phyloP scores from a whole-genome alignment of 768 basidiomycete species.

The Gloeopeniophorella convolvens region DNA sequence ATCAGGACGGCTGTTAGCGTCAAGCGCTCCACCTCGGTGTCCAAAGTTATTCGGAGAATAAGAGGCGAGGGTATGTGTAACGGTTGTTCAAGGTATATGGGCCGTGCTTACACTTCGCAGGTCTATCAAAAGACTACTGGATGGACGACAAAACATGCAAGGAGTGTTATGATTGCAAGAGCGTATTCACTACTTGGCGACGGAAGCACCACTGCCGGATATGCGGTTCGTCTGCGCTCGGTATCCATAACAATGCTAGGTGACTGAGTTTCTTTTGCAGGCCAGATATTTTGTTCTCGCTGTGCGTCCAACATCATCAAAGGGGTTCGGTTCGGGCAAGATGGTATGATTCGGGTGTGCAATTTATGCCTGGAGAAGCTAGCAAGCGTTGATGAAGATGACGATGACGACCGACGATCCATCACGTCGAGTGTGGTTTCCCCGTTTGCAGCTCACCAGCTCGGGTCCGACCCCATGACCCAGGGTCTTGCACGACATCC shows the following conservation, averaged over 20 bases:
- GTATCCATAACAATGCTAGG: background rate
- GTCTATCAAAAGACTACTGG: conserved; percentile 94
- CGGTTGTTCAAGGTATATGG: conserved; percentile 4
- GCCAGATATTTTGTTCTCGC: conserved; percentile 95
- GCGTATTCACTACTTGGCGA: conserved; percentile 89
- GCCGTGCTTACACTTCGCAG: conserved; percentile 31
- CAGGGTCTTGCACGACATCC: conserved; percentile 45
- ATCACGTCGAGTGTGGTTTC: conserved; percentile 64
- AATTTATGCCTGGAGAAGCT: conserved; percentile 93
- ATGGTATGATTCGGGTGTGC: conserved; percentile 94
- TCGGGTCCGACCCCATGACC: conserved; percentile 41
- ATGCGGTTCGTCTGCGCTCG: conserved; percentile 54
- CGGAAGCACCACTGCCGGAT: conserved; percentile 97
- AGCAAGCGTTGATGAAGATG: conserved; percentile 80
- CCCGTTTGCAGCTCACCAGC: conserved; percentile 74
- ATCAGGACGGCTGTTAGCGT: conserved; percentile 67
- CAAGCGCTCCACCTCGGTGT: conserved; percentile 76
- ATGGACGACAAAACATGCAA: conserved; percentile 97
- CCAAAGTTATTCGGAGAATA: conserved; percentile 84
- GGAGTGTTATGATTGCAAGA: conserved; percentile 95
- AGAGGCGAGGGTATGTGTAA: conserved; percentile 73
- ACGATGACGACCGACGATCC: conserved; percentile 84
- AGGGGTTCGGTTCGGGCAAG: conserved; percentile 85
- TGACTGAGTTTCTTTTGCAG: conserved; percentile 33
- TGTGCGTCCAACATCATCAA: conserved; percentile 98